A percentile compares a stretch with the other conserved stretches of the same genome.
Conservation (phyloP, 805 yeast genomes). For the Yamadazyma akitaensis region DNA sequence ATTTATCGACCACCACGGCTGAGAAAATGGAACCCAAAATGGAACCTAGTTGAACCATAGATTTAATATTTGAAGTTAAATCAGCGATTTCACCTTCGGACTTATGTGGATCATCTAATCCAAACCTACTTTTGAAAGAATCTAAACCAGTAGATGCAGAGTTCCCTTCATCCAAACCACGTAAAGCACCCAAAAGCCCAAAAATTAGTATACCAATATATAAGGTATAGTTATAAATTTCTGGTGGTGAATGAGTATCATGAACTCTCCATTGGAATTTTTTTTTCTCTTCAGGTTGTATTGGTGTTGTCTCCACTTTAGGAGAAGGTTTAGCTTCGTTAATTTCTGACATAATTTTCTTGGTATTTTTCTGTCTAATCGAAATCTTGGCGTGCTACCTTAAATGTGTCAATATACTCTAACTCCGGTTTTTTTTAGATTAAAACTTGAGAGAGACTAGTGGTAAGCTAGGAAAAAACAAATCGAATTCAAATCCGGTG, state of each 20-base stretch:
- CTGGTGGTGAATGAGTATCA: conserved; percentile 35
- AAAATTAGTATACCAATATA: conserved; percentile 46
- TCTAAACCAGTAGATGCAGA: conserved; percentile 46
- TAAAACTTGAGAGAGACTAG: background rate
- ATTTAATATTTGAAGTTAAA: conserved; percentile 49
- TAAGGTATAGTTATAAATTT: conserved; percentile 46
- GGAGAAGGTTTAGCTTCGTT: background rate
- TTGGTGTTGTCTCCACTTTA: background rate
- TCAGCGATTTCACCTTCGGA: conserved; percentile 38
- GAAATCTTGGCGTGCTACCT: background rate
- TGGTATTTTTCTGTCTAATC: background rate
- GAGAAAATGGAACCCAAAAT: conserved; percentile 53
- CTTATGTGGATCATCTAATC: conserved; percentile 40
- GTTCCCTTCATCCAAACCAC: conserved; percentile 59
- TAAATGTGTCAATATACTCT: background rate
- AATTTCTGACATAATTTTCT: conserved; percentile 1
- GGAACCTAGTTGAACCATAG: conserved; percentile 58
- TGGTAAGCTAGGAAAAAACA: too few species aligned
- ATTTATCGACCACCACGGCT: conserved; percentile 43
- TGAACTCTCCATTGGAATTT: conserved; percentile 14
- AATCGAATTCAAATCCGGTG: too few species aligned
- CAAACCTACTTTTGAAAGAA: conserved; percentile 42
- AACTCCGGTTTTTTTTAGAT: background rate
- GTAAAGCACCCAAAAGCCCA: conserved; percentile 55
- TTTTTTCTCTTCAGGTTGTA: background rate